A percentile compares a stretch with the other conserved stretches of the same genome.
These are phyloP conservation scores for Neopestalotiopsis sp. DNA, from an alignment of 2,329 filamentous ascomycete species.

Conservation along the genomic window DNA sequence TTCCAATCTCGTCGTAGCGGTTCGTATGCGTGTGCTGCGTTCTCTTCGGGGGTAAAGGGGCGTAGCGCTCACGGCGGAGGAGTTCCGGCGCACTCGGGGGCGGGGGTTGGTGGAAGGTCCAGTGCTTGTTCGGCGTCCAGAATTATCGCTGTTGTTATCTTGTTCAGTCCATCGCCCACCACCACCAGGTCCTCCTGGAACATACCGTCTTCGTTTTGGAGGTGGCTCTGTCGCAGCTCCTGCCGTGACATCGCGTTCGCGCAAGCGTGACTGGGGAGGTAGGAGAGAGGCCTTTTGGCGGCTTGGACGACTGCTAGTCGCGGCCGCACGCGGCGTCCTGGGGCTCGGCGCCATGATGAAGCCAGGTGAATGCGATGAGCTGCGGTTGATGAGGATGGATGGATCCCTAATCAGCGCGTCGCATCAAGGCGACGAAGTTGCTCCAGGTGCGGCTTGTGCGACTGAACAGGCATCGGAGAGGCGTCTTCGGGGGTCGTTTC, in stretches of 20 bases:
- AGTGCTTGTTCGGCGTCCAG: slow-evolving; percentile 46
- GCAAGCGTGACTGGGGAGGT: slow-evolving; percentile 28
- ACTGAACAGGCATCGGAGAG: slow-evolving; percentile 40
- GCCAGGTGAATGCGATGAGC: slow-evolving; percentile 16
- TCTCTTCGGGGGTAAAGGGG: slow-evolving; percentile 60
- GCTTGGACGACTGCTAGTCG: slow-evolving; percentile 31
- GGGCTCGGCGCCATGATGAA: slow-evolving; percentile 38
- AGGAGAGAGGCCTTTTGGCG: slow-evolving; percentile 26
- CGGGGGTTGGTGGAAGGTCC: slow-evolving; percentile 50
- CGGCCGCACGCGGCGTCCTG: slow-evolving; percentile 35
- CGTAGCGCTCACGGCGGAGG: slow-evolving; percentile 54
- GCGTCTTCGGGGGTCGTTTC: slow-evolving; percentile 15
- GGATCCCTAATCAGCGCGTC: slow-evolving; percentile 39
- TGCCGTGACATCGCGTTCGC: slow-evolving; percentile 39
- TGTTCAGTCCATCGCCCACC: slow-evolving; percentile 84
- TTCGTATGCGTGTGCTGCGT: slow-evolving; percentile 61
- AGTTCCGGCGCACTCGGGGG: slow-evolving; percentile 57
- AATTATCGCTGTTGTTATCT: slow-evolving; percentile 67
- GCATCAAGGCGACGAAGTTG: slow-evolving; percentile 37
- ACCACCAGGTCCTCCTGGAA: slow-evolving; percentile 85
- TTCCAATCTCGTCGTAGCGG: slow-evolving; percentile 54
- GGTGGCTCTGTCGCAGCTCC: slow-evolving; percentile 62
- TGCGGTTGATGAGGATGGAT: slow-evolving; percentile 25
- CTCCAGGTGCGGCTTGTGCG: slow-evolving; percentile 31
- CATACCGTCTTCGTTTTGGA: slow-evolving; percentile 76